These are phyloP conservation scores for Prunella vulgaris DNA, from an alignment of 257 asterid species.

Conservation along the genomic window DNA sequence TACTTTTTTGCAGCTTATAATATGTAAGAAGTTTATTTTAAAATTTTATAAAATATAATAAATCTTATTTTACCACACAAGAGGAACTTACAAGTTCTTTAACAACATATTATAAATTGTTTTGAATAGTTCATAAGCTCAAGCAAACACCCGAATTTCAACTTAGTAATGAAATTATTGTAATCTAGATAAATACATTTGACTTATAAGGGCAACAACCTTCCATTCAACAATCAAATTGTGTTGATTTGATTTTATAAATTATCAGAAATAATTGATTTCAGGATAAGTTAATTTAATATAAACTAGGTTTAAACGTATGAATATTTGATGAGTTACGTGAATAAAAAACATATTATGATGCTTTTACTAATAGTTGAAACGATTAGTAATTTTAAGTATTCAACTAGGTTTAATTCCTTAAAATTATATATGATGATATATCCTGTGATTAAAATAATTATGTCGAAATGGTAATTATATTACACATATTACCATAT, in stretches of 20 bases:
- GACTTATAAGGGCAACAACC: background rate
- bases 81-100: too few relatives aligned
- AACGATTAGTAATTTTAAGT: background rate
- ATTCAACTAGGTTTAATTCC: background rate
- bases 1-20: too few relatives aligned
- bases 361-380: background rate
- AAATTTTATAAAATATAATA: too few relatives aligned
- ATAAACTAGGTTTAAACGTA: background rate
- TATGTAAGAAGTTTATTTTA: too few relatives aligned
- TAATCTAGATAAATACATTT: background rate
- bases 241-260: background rate
- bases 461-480: background rate
- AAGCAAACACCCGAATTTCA: too few relatives aligned
- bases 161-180: background rate
- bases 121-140: too few relatives aligned
- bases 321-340: background rate
- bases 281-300: background rate
- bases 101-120: too few relatives aligned
- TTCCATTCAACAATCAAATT: background rate
- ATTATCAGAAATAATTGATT: background rate
- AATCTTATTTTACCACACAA: too few relatives aligned
- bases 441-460: background rate
- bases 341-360: background rate
- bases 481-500: too few relatives aligned
- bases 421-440: background rate